These are phyloP conservation scores for Edaphochlamys debaryana DNA, from an alignment of 139 green algal species.

Conservation along the genomic window DNA sequence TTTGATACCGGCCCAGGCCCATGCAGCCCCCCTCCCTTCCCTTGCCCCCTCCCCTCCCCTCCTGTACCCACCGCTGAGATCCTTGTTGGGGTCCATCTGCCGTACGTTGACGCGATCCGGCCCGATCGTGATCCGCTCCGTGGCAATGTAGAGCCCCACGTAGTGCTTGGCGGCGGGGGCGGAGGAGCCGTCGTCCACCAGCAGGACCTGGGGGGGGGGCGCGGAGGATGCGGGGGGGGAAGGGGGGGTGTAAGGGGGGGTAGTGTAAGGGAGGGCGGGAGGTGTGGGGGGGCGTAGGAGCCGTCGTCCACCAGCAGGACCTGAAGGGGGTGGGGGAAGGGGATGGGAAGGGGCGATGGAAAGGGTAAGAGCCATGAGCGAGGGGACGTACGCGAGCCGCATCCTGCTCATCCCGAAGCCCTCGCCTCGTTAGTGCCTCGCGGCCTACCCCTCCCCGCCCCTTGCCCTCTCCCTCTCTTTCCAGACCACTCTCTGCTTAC, in stretches of 20 bases:
- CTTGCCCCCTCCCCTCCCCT: not conserved
- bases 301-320: constrained; percentile 34
- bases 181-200: constrained; percentile 25
- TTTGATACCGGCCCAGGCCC: no score
- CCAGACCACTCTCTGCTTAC: constrained; percentile 3
- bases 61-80: constrained; percentile 33
- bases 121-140: constrained; percentile 41
- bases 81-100: constrained; percentile 35
- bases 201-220: constrained; percentile 19
- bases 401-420: no score
- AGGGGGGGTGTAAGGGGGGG: not conserved
- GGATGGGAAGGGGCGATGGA: not conserved
- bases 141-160: constrained; percentile 49
- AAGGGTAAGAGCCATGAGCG: no score
- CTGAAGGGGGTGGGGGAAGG: not conserved
- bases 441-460: no score
- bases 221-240: not conserved
- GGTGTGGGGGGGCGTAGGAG: not conserved
- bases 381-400: not conserved
- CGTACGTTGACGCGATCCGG: constrained; percentile 38
- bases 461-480: no score
- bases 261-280: no score
- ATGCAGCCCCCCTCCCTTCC: not conserved
- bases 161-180: constrained; percentile 36
- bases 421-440: not conserved